phyloP scores from a whole-genome alignment of 768 basidiomycete species.

The Boletellus ananiceps region DNA sequence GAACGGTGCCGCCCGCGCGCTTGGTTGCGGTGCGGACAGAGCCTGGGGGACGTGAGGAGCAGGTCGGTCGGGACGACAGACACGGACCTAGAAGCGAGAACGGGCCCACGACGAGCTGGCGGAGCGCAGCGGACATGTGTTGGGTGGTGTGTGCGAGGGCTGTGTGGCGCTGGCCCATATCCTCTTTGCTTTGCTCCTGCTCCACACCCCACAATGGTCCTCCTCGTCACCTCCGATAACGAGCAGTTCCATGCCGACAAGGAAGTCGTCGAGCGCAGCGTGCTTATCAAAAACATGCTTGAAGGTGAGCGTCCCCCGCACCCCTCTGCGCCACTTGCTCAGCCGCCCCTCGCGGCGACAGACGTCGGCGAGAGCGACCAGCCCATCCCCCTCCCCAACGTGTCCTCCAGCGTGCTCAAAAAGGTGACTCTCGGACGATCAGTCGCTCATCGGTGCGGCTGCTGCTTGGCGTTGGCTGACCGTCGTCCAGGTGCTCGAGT shows the following conservation, averaged over 20 bases:
- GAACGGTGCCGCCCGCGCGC: constrained; percentile 89
- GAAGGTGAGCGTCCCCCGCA: constrained; percentile 57
- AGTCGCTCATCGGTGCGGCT: neutral
- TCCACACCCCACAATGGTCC: constrained; percentile 53
- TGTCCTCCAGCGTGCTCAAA: constrained; percentile 87
- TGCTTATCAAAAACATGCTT: constrained; percentile 99
- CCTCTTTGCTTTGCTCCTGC: neutral
- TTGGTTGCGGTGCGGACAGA: constrained; percentile 93
- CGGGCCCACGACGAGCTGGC: constrained; percentile 43
- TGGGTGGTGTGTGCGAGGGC: too few relatives aligned
- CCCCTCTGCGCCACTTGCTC: neutral
- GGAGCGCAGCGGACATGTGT: constrained; percentile 23
- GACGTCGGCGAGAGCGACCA: constrained; percentile 94
- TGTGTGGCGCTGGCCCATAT: too few relatives aligned
- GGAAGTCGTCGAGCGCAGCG: constrained; percentile 91
- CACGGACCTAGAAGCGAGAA: constrained; percentile 44
- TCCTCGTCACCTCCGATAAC: constrained; percentile 91
- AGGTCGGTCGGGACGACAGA: neutral
- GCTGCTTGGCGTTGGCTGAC: constrained; percentile 5
- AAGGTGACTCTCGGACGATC: constrained; percentile 51
- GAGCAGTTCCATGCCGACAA: constrained; percentile 92
- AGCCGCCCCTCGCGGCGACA: constrained; percentile 28
- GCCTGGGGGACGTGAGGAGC: constrained; percentile 31
- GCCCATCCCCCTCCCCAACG: constrained; percentile 92
- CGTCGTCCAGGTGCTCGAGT: constrained; percentile 81